Conservation (phyloP, 1,284 basidiomycete species). For the Puccinia brachypodii region DNA sequence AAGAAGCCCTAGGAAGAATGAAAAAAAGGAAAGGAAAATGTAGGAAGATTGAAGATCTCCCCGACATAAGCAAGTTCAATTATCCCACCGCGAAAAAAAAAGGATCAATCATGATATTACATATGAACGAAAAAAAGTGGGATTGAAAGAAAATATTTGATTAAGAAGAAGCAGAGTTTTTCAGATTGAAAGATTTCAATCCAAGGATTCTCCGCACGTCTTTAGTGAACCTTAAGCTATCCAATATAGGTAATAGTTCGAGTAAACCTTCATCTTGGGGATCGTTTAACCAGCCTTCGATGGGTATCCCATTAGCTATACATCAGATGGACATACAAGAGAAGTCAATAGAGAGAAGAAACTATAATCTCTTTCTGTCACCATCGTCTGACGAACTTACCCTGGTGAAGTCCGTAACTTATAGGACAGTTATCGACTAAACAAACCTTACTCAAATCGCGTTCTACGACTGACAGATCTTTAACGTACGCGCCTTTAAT, state of each 20-base stretch:
- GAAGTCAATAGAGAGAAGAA: too few species aligned
- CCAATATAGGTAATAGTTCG: conserved; percentile 89
- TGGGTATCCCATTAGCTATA: conserved; percentile 91
- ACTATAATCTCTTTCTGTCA: background rate
- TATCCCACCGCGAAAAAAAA: background rate
- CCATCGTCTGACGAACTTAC: background rate
- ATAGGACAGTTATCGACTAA: conserved; percentile 95
- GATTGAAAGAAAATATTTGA: background rate
- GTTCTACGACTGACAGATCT: conserved; percentile 80
- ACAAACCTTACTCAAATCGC: conserved; percentile 84
- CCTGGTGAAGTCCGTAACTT: conserved; percentile 76
- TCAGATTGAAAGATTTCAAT: conserved; percentile 60
- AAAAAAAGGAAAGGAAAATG: too few species aligned
- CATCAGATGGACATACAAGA: background rate
- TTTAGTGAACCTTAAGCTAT: conserved; percentile 89
- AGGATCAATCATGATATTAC: background rate
- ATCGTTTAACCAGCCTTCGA: conserved; percentile 99
- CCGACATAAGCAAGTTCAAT: background rate
- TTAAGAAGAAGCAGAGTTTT: conserved; percentile 6
- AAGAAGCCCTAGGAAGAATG: background rate
- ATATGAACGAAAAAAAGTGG: background rate
- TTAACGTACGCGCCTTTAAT: conserved; percentile 94
- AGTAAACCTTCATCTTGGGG: conserved; percentile 93
- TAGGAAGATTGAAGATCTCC: too few species aligned
- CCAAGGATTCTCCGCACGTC: conserved; percentile 92